Conservation (phyloP, 495 filamentous ascomycete species). For the Gamarada debralockiae region DNA sequence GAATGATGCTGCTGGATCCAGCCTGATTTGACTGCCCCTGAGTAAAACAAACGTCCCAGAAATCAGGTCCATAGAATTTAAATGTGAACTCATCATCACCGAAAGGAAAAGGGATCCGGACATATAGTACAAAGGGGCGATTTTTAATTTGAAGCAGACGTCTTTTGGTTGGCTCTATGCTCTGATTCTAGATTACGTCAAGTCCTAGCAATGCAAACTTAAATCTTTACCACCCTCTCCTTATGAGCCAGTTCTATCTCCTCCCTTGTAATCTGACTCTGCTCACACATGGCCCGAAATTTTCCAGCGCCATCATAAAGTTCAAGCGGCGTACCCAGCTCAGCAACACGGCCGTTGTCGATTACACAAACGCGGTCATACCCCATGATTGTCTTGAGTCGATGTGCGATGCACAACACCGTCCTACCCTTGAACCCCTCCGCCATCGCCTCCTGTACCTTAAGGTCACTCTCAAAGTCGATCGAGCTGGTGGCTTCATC, state of each 20-base stretch:
- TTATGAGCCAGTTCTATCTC: conserved; percentile 49
- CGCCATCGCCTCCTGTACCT: conserved; percentile 85
- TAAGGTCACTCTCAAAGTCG: conserved; percentile 89
- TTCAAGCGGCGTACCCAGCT: conserved; percentile 66
- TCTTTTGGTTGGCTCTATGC: neutral
- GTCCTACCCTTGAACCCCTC: conserved; percentile 80
- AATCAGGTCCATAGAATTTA: neutral
- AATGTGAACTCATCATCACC: neutral
- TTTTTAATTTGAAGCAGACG: neutral
- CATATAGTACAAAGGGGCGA: too few species aligned
- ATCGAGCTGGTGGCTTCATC: conserved; percentile 37
- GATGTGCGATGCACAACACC: conserved; percentile 88
- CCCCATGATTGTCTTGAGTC: conserved; percentile 78
- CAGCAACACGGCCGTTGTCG: conserved; percentile 78
- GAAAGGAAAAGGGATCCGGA: neutral
- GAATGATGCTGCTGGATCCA: neutral
- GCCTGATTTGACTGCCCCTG: neutral
- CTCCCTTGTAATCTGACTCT: conserved; percentile 71
- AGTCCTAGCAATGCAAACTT: neutral
- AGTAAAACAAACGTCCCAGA: neutral
- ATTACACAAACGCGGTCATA: conserved; percentile 89
- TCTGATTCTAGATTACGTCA: neutral
- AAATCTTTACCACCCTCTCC: neutral
- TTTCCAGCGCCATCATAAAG: conserved; percentile 66
- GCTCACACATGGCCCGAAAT: conserved; percentile 86